Conservation (phyloP, 352 stramenopile genomes). For the Pythium dissimile region DNA sequence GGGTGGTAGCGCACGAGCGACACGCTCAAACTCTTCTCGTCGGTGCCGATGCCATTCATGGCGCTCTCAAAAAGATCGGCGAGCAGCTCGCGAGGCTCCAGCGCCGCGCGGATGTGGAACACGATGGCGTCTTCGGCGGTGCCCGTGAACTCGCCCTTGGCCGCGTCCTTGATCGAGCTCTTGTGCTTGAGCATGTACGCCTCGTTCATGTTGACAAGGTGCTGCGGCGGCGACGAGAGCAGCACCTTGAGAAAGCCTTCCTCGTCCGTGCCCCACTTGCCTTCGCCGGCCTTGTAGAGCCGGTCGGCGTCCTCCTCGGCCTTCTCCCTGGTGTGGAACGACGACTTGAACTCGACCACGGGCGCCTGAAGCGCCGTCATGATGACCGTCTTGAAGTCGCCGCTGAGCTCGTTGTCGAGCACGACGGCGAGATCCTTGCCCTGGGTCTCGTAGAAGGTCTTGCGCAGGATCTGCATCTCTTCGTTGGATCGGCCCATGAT, state of each 20-base stretch:
- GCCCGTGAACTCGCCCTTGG: slow-evolving; percentile 62
- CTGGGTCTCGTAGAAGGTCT: slow-evolving; percentile 69
- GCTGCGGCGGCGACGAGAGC: slow-evolving; percentile 51
- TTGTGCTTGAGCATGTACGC: slow-evolving; percentile 65
- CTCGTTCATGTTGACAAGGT: slow-evolving; percentile 55
- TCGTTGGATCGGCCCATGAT: slow-evolving; percentile 62
- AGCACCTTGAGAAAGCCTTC: slow-evolving; percentile 56
- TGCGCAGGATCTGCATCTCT: slow-evolving; percentile 66
- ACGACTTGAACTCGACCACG: slow-evolving; percentile 32
- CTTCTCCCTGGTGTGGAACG: slow-evolving; percentile 52
- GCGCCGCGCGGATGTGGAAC: slow-evolving; percentile 49
- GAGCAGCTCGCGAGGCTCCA: slow-evolving; percentile 40
- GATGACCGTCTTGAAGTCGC: slow-evolving; percentile 67
- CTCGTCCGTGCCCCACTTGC: slow-evolving; percentile 73
- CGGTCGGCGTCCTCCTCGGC: slow-evolving; percentile 53
- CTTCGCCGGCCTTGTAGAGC: slow-evolving; percentile 71
- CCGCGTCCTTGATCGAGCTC: slow-evolving; percentile 45
- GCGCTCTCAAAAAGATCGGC: slow-evolving; percentile 31
- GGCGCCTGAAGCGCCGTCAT: slow-evolving; percentile 29
- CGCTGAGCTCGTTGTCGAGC: slow-evolving; percentile 55
- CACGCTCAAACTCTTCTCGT: slow-evolving; percentile 29
- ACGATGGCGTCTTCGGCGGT: slow-evolving; percentile 53
- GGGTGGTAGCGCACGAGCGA: slow-evolving; percentile 31
- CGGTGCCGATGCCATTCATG: slow-evolving; percentile 39
- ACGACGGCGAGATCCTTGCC: slow-evolving; percentile 65